phyloP scores from a whole-genome alignment of 2,329 filamentous ascomycete genomes.

The Phaeosphaeria sp. region DNA sequence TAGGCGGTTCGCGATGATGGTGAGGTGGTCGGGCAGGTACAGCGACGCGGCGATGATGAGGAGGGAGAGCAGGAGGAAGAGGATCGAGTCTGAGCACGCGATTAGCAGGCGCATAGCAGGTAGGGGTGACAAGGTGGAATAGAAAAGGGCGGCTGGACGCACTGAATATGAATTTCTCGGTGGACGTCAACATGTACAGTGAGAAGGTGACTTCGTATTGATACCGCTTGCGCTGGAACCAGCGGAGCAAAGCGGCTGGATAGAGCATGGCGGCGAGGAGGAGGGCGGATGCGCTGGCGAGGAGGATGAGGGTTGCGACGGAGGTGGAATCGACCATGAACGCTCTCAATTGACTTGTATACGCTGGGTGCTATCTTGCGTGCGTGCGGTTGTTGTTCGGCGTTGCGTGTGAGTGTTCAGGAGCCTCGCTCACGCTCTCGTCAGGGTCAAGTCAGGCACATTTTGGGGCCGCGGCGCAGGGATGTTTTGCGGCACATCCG shows the following conservation, averaged over 20 bases:
- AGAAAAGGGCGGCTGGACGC: slow-evolving; percentile 49
- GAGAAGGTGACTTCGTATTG: slow-evolving; percentile 98
- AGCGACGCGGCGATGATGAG: slow-evolving; percentile 85
- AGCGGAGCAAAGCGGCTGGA: slow-evolving; percentile 70
- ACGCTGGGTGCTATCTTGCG: too few species aligned
- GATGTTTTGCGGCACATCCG: not conserved
- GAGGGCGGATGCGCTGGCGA: slow-evolving; percentile 47
- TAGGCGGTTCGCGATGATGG: slow-evolving; percentile 79
- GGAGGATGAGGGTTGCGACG: slow-evolving; percentile 45
- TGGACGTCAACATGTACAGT: slow-evolving; percentile 95
- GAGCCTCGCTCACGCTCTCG: not conserved
- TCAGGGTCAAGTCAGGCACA: not conserved
- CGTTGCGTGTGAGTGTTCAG: not conserved
- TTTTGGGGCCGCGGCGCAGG: not conserved
- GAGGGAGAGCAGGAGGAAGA: slow-evolving; percentile 88
- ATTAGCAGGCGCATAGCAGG: slow-evolving; percentile 1
- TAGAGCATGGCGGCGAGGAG: slow-evolving; percentile 54
- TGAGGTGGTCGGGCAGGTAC: slow-evolving; percentile 91
- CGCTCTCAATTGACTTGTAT: not conserved
- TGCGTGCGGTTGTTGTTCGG: not conserved
- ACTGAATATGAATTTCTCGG: slow-evolving; percentile 98
- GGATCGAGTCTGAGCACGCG: slow-evolving; percentile 72
- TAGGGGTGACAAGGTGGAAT: too few species aligned
- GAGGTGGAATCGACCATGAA: slow-evolving; percentile 44
- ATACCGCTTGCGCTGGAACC: slow-evolving; percentile 94